A percentile compares a stretch with the other conserved stretches of the same genome.
Conservation (phyloP, 83 land plant genomes). For the Larix sibirica region DNA sequence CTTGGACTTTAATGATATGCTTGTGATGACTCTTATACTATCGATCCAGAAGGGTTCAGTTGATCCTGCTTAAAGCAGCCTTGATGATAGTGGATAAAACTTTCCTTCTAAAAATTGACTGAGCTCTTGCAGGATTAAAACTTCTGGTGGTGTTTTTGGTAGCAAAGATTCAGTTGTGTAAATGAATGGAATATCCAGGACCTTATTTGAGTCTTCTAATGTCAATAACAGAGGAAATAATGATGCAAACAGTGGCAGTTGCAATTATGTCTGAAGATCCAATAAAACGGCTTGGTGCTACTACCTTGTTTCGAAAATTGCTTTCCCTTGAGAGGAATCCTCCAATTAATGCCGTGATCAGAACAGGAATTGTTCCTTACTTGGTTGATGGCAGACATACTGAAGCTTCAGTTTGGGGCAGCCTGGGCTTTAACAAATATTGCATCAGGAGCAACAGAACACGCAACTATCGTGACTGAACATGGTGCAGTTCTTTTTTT, state of each 20-base stretch:
- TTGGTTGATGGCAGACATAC: too few species aligned
- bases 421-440: not conserved
- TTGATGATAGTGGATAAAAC: constrained; percentile 37
- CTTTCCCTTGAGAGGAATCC: too few species aligned
- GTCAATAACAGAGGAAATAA: constrained; percentile 1
- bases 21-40: constrained; percentile 84
- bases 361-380: too few species aligned
- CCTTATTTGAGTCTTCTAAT: constrained; percentile 21
- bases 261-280: too few species aligned
- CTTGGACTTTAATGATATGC: constrained; percentile 71
- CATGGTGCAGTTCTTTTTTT: not conserved
- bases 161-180: constrained; percentile 11
- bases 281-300: too few species aligned
- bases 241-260: constrained; percentile 10
- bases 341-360: too few species aligned
- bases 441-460: not conserved
- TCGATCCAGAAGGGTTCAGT: constrained; percentile 96
- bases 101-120: constrained; percentile 11
- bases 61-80: constrained; percentile 77
- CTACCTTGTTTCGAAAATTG: too few species aligned
- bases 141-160: not conserved
- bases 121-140: constrained; percentile 8
- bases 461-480: not conserved
- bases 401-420: not conserved
- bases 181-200: constrained; percentile 22